phyloP scores from a whole-genome alignment of 1,139 yeast species.

The Protomyces inundatus region DNA sequence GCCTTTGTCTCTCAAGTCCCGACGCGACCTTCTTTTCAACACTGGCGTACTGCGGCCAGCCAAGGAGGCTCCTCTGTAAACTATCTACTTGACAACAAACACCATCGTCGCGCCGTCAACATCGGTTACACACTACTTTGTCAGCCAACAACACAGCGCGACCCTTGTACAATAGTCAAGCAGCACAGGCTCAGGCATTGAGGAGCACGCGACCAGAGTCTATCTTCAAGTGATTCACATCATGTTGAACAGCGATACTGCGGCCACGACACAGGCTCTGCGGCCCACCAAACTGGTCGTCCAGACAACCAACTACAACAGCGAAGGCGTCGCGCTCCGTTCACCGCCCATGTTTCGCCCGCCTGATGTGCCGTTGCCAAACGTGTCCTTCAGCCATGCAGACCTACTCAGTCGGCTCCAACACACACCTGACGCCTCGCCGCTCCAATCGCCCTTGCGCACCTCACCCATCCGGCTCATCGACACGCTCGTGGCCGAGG shows the following conservation, averaged over 20 bases:
- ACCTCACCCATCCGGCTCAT: constrained; percentile 6
- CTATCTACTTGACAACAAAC: no score
- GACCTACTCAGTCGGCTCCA: not conserved
- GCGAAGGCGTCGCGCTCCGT: not conserved
- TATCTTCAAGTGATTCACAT: no score
- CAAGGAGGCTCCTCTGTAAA: no score
- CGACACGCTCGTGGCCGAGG: constrained; percentile 17
- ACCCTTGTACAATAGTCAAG: not conserved
- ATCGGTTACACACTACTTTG: no score
- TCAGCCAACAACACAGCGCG: no score
- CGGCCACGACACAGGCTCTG: not conserved
- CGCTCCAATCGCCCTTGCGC: constrained; percentile 14
- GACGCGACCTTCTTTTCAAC: no score
- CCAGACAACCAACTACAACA: not conserved
- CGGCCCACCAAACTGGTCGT: not conserved
- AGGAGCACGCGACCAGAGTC: not conserved
- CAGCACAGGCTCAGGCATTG: not conserved
- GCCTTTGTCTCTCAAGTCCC: no score
- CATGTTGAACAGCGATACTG: no score
- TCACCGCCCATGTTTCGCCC: constrained; percentile 18
- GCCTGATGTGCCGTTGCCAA: constrained; percentile 18
- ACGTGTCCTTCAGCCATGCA: constrained; percentile 1
- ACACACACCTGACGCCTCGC: constrained; percentile 13
- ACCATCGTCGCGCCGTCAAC: no score
- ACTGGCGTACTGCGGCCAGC: no score